Conservation (phyloP, 495 filamentous ascomycete species). For the Penicillium canariense region DNA sequence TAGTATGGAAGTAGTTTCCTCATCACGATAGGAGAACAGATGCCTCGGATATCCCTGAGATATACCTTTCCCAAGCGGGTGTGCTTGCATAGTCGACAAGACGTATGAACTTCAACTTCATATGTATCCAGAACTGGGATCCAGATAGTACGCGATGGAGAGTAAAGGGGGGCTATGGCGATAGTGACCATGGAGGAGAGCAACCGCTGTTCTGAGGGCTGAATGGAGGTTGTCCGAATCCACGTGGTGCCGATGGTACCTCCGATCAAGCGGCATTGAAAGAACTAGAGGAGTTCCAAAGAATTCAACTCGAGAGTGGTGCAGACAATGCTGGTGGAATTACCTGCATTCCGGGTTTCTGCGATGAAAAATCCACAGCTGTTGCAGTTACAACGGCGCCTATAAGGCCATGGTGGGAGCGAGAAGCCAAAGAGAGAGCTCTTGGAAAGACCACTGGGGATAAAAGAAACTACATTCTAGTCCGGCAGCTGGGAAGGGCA, state of each 20-base stretch:
- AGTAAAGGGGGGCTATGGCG: constrained; percentile 2
- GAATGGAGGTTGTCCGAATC: constrained; percentile 18
- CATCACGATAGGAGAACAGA: too few species aligned
- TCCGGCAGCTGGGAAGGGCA: not conserved
- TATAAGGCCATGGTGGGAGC: not conserved
- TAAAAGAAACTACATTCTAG: not conserved
- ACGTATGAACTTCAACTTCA: too few species aligned
- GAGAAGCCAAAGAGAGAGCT: not conserved
- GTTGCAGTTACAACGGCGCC: not conserved
- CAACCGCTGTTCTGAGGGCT: not conserved
- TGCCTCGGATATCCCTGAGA: too few species aligned
- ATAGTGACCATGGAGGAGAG: not conserved
- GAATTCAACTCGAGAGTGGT: constrained; percentile 13
- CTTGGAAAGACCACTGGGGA: not conserved
- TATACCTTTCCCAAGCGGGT: too few species aligned
- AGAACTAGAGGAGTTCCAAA: constrained; percentile 24
- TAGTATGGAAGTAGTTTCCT: too few species aligned
- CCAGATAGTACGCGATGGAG: too few species aligned
- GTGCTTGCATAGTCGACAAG: too few species aligned
- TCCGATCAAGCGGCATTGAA: constrained; percentile 3
- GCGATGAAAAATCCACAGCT: constrained; percentile 16
- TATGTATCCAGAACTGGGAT: too few species aligned
- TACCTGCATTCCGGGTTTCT: constrained; percentile 17
- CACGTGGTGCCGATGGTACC: constrained; percentile 10
- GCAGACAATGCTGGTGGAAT: constrained; percentile 5